A percentile compares a stretch with the other conserved stretches of the same genome.
Conservation (phyloP, 2,329 filamentous ascomycete species). For the Botrytis galanthina region DNA sequence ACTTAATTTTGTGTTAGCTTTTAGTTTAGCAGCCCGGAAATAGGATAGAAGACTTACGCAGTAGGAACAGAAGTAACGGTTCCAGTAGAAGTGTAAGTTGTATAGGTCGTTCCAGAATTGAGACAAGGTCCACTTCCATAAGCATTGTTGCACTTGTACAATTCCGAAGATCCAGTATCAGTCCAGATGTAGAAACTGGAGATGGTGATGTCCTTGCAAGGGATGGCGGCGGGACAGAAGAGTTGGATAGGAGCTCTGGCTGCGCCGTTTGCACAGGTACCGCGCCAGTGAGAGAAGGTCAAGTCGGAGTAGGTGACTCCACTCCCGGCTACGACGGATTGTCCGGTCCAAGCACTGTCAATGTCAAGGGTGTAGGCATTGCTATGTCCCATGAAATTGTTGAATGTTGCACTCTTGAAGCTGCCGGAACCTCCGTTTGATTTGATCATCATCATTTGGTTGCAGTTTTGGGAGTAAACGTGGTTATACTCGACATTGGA, state of each 20-base stretch:
- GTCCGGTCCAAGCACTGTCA: slow-evolving; percentile 52
- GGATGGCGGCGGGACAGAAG: slow-evolving; percentile 49
- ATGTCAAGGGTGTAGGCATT: slow-evolving; percentile 59
- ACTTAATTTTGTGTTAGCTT: slow-evolving; percentile 5
- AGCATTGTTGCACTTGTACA: slow-evolving; percentile 49
- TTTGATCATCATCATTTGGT: slow-evolving; percentile 64
- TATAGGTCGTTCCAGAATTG: slow-evolving; percentile 25
- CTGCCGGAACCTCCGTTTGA: slow-evolving; percentile 55
- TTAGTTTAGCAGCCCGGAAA: background rate
- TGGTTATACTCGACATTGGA: slow-evolving; percentile 55
- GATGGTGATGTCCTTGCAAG: slow-evolving; percentile 53
- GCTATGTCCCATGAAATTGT: slow-evolving; percentile 58
- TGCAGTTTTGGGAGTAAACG: slow-evolving; percentile 56
- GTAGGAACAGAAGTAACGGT: slow-evolving; percentile 22
- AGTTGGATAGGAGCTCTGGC: slow-evolving; percentile 53
- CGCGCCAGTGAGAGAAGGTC: slow-evolving; percentile 55
- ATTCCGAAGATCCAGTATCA: slow-evolving; percentile 43
- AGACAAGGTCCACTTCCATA: slow-evolving; percentile 51
- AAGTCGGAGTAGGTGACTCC: slow-evolving; percentile 54
- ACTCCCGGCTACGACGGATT: slow-evolving; percentile 44
- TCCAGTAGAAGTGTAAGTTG: slow-evolving; percentile 21
- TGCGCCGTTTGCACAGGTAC: slow-evolving; percentile 45
- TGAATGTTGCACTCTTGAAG: slow-evolving; percentile 49
- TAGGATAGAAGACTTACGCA: slow-evolving; percentile 15
- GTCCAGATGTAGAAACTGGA: slow-evolving; percentile 54